Evolutionary conservation across 306 rosid species (phyloP).

Genomic region (Vigna hirtella): DNA sequence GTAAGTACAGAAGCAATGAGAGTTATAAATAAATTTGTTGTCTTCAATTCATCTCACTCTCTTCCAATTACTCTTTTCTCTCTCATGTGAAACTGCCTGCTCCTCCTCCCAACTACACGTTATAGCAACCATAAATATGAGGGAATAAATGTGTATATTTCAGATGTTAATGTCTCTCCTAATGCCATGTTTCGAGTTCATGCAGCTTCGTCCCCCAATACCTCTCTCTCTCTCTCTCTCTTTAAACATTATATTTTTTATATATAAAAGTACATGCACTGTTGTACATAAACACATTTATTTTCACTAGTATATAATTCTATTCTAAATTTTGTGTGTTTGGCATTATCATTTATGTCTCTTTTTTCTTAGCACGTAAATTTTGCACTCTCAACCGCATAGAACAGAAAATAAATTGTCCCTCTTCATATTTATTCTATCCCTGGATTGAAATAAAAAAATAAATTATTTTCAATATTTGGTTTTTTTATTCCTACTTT

Average conservation of each 20-base stretch:
- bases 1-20: constrained; percentile 60
- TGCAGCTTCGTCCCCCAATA: constrained; percentile 1
- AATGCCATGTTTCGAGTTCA: constrained; percentile 8
- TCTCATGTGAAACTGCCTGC: constrained; percentile 48
- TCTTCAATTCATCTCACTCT: constrained; percentile 48
- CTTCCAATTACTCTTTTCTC: constrained; percentile 28
- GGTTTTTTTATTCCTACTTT: neutral
- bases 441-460: neutral
- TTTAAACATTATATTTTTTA: too few relatives aligned
- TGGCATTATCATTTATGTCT: too few relatives aligned
- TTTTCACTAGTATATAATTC: too few relatives aligned
- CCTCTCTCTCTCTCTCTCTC: too few relatives aligned
- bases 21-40: constrained; percentile 62
- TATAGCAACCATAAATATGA: constrained; percentile 45
- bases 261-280: too few relatives aligned
- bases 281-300: too few relatives aligned
- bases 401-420: neutral
- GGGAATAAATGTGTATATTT: constrained; percentile 43
- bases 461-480: neutral
- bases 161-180: constrained; percentile 29
- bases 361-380: too few relatives aligned
- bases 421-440: neutral
- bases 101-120: constrained; percentile 53
- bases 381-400: too few relatives aligned
- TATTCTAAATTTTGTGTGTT: too few relatives aligned